Percentiles rank a stretch among this genome's conserved stretches.
These are phyloP conservation scores for Starmera caribaea DNA, from an alignment of 805 yeast genomes.

Conservation along the genomic window DNA sequence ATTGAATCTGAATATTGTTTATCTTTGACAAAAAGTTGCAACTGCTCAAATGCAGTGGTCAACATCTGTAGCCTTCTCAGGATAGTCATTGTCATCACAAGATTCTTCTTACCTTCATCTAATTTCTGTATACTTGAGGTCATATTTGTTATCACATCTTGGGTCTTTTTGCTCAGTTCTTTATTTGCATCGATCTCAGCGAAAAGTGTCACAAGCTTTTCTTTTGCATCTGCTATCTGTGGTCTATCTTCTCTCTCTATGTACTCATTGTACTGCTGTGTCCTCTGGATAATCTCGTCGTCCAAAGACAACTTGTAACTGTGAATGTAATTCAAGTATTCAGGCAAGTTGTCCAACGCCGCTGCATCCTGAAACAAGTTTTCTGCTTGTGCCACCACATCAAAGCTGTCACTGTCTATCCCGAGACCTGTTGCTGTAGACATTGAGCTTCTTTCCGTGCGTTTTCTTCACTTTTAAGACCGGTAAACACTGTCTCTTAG, in stretches of 20 bases:
- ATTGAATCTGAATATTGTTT: conserved; percentile 45
- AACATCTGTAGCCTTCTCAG: conserved; percentile 83
- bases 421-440: too few relatives aligned
- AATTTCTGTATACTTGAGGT: conserved; percentile 70
- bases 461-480: too few relatives aligned
- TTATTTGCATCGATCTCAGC: conserved; percentile 38
- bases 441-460: too few relatives aligned
- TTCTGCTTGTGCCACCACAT: neutral
- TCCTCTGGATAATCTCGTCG: conserved; percentile 29
- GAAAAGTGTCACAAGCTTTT: conserved; percentile 27
- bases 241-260: conserved; percentile 13
- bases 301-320: conserved; percentile 42
- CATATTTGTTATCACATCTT: conserved; percentile 51
- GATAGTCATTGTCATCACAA: conserved; percentile 78
- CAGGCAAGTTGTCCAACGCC: conserved; percentile 40
- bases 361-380: conserved; percentile 40
- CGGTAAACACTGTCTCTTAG: too few relatives aligned
- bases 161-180: conserved; percentile 43
- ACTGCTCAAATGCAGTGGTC: conserved; percentile 58
- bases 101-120: conserved; percentile 76
- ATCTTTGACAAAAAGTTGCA: conserved; percentile 35
- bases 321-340: conserved; percentile 38
- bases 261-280: conserved; percentile 24
- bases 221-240: conserved; percentile 10
- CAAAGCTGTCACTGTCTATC: neutral